phyloP scores from a whole-genome alignment of 768 basidiomycete genomes.

The Gloeostereum incarnatum region DNA sequence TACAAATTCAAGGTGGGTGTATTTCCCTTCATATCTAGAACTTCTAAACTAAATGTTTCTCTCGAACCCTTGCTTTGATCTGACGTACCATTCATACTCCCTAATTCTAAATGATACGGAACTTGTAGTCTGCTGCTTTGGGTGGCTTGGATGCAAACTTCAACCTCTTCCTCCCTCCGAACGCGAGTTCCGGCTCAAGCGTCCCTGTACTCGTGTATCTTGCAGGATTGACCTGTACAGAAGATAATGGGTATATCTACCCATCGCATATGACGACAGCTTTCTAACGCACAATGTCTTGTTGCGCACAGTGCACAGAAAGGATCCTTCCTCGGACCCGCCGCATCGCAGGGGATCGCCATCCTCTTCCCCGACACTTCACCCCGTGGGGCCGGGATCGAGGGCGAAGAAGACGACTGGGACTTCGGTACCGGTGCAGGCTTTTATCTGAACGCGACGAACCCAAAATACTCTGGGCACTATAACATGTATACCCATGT shows the following conservation, averaged over 20 bases:
- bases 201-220: slow-evolving; percentile 77
- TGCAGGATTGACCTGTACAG: slow-evolving; percentile 82
- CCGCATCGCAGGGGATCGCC: slow-evolving; percentile 79
- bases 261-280: neutral
- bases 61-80: neutral
- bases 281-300: neutral
- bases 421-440: slow-evolving; percentile 95
- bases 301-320: slow-evolving; percentile 68
- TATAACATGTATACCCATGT: slow-evolving; percentile 90
- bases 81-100: neutral
- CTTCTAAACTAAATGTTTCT: neutral
- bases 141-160: slow-evolving; percentile 68
- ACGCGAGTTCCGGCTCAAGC: slow-evolving; percentile 33
- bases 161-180: slow-evolving; percentile 81
- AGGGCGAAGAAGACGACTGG: slow-evolving; percentile 77
- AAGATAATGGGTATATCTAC: slow-evolving; percentile 81
- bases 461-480: slow-evolving; percentile 56
- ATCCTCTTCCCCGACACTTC: slow-evolving; percentile 94
- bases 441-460: slow-evolving; percentile 92
- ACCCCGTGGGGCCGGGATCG: slow-evolving; percentile 82
- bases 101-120: neutral
- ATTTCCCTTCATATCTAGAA: neutral
- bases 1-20: slow-evolving; percentile 71
- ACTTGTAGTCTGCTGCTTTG: slow-evolving; percentile 53
- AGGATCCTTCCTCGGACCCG: slow-evolving; percentile 83